Percentiles rank a stretch among this genome's conserved stretches.
Evolutionary conservation across 2,329 filamentous ascomycete species (phyloP).

Genomic region (Septoria petroselini): DNA sequence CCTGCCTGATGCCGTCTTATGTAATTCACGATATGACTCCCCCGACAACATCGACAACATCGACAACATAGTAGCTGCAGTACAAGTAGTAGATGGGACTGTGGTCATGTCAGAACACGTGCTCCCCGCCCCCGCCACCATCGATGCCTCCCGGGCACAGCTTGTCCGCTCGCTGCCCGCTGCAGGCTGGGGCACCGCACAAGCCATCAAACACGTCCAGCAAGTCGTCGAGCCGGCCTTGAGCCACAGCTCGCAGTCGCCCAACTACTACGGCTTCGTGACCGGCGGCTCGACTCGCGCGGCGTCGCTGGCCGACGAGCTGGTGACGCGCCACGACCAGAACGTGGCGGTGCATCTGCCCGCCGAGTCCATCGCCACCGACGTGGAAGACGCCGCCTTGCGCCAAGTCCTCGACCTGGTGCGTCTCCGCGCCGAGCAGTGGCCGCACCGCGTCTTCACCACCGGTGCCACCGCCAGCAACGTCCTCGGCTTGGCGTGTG

Average conservation of each 20-base stretch:
- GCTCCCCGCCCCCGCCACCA: constrained; percentile 36
- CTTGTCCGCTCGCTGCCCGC: constrained; percentile 41
- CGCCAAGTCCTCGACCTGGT: constrained; percentile 67
- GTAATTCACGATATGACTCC: too few relatives aligned
- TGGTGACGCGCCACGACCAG: constrained; percentile 79
- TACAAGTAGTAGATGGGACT: too few relatives aligned
- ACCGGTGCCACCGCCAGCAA: constrained; percentile 69
- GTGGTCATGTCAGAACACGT: constrained; percentile 31
- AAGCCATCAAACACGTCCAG: constrained; percentile 45
- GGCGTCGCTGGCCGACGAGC: constrained; percentile 75
- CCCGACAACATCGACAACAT: too few relatives aligned
- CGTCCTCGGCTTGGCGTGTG: constrained; percentile 64
- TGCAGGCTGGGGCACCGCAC: constrained; percentile 45
- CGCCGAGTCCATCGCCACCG: constrained; percentile 68
- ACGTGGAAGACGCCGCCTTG: constrained; percentile 71
- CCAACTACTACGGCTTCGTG: constrained; percentile 84
- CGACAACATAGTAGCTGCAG: too few relatives aligned
- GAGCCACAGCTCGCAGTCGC: constrained; percentile 58
- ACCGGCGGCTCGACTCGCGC: constrained; percentile 77
- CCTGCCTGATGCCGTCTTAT: too few relatives aligned
- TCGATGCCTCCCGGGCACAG: constrained; percentile 36
- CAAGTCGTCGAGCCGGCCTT: constrained; percentile 55
- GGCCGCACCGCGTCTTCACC: constrained; percentile 76
- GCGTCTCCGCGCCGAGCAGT: constrained; percentile 53
- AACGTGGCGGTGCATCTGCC: constrained; percentile 82